Conservation (phyloP, 352 stramenopile genomes). For the Phytophthora idaei region DNA sequence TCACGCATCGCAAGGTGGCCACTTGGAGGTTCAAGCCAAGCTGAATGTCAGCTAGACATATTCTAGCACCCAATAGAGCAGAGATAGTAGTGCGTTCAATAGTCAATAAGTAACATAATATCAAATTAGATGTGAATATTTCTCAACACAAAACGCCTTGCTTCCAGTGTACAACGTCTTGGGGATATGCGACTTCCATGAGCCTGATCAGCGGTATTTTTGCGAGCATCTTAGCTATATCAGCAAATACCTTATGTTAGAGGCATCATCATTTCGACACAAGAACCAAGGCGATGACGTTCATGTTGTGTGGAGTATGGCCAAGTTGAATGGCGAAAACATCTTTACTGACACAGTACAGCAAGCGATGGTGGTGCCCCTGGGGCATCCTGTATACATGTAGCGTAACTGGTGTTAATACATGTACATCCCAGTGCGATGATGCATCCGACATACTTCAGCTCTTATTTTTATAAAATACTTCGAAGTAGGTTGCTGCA, state of each 20-base stretch:
- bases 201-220: neutral
- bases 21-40: constrained; percentile 52
- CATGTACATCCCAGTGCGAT: neutral
- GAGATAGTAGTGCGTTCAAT: constrained; percentile 10
- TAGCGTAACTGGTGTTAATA: too few species aligned
- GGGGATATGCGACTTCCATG: neutral
- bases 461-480: too few species aligned
- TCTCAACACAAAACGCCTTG: neutral
- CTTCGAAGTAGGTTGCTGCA: too few species aligned
- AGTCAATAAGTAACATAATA: constrained; percentile 13
- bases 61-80: constrained; percentile 9
- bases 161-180: neutral
- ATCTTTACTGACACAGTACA: too few species aligned
- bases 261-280: too few species aligned
- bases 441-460: neutral
- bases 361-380: too few species aligned
- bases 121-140: constrained; percentile 14
- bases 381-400: too few species aligned
- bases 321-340: too few species aligned
- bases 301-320: too few species aligned
- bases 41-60: constrained; percentile 50
- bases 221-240: too few species aligned
- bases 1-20: constrained; percentile 40
- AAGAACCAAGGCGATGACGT: too few species aligned
- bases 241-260: too few species aligned